Conservation (phyloP, 1,284 basidiomycete species). For the Pseudozyma tsukubaensis region DNA sequence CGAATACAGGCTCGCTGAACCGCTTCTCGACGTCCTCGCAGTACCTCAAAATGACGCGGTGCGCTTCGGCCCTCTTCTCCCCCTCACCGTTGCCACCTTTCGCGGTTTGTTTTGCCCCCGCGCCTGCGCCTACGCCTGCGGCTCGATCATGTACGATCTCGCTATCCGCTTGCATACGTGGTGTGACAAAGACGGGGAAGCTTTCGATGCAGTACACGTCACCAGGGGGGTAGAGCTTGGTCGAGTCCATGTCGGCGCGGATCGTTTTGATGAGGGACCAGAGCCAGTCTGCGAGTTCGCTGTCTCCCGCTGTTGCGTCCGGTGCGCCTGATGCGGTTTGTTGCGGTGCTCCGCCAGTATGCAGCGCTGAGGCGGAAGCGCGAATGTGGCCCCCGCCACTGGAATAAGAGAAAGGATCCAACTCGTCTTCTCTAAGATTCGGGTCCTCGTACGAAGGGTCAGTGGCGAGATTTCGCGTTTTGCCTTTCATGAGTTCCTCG, state of each 20-base stretch:
- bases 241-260: conserved; percentile 55
- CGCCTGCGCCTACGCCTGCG: too few species aligned
- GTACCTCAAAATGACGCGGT: conserved; percentile 70
- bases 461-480: conserved; percentile 50
- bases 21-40: conserved; percentile 71
- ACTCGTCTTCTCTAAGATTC: conserved; percentile 37
- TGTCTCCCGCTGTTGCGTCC: too few species aligned
- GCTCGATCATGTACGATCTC: conserved; percentile 22
- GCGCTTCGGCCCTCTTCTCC: conserved; percentile 62
- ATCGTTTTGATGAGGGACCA: conserved; percentile 65
- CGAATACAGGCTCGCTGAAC: conserved; percentile 71
- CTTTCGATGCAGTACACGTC: conserved; percentile 61
- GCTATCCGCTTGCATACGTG: conserved; percentile 41
- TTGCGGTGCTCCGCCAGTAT: neutral
- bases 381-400: conserved; percentile 30
- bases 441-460: conserved; percentile 55
- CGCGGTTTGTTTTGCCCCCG: too few species aligned
- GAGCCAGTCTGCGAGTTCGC: conserved; percentile 57
- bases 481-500: conserved; percentile 54
- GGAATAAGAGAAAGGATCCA: conserved; percentile 48
- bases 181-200: conserved; percentile 58
- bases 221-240: conserved; percentile 61
- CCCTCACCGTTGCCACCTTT: neutral
- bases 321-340: too few species aligned
- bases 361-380: conserved; percentile 5